These are phyloP conservation scores for Blepharisma japonicum DNA, from an alignment of 73 alveolate species.

Conservation along the genomic window DNA sequence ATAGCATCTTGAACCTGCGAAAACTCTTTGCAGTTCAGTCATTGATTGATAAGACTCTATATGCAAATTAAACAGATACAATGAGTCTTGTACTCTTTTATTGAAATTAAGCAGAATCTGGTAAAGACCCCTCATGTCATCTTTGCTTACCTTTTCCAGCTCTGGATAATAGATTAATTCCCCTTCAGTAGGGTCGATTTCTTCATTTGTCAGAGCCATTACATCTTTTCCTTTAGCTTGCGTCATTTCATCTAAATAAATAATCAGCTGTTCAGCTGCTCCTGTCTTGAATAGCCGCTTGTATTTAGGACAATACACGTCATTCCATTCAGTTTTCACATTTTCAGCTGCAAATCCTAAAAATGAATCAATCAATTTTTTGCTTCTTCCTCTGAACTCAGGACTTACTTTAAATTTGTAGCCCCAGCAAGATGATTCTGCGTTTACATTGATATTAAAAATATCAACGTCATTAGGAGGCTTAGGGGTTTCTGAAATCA, in stretches of 20 bases:
- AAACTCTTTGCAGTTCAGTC: constrained; percentile 23
- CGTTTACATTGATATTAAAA: not conserved
- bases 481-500: not conserved
- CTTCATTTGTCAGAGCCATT: not conserved
- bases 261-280: constrained; percentile 31
- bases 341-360: not conserved
- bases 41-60: not conserved
- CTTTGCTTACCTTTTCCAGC: not conserved
- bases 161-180: not conserved
- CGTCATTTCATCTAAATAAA: not conserved
- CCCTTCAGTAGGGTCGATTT: not conserved
- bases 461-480: not conserved
- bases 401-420: constrained; percentile 25
- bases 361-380: not conserved
- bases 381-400: constrained; percentile 15
- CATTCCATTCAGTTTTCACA: not conserved
- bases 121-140: constrained; percentile 10
- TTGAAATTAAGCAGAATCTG: not conserved
- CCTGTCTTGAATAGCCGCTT: not conserved
- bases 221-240: not conserved
- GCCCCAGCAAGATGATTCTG: constrained; percentile 19
- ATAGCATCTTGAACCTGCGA: not conserved
- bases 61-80: not conserved
- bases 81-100: not conserved
- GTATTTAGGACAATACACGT: not conserved